Conservation (phyloP, 129 eudicot species). For the Solidago caesia region DNA sequence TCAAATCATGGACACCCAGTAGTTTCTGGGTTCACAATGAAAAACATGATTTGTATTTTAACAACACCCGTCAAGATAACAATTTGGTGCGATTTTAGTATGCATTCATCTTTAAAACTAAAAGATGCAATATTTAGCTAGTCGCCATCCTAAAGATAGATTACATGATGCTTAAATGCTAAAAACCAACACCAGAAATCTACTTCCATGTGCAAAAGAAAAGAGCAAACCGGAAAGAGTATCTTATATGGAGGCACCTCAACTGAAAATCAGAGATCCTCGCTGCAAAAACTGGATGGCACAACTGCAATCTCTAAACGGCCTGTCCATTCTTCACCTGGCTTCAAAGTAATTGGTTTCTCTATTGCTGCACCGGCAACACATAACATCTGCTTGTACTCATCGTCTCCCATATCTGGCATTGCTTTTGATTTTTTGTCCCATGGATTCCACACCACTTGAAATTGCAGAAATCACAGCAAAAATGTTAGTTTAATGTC, state of each 20-base stretch:
- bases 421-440: conserved; percentile 87
- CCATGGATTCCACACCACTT: conserved; percentile 98
- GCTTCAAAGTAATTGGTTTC: conserved; percentile 70
- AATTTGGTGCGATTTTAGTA: conserved; percentile 12
- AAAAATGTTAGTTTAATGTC: neutral
- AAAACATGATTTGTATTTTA: neutral
- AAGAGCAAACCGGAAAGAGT: conserved; percentile 14
- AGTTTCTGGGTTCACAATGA: neutral
- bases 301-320: conserved; percentile 66
- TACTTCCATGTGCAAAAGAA: conserved; percentile 30
- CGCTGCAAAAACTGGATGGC: conserved; percentile 74
- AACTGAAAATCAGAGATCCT: conserved; percentile 54
- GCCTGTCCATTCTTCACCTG: conserved; percentile 95
- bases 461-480: neutral
- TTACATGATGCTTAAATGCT: conserved; percentile 20
- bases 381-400: conserved; percentile 86
- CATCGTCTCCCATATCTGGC: conserved; percentile 83
- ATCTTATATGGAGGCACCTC: conserved; percentile 28
- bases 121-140: conserved; percentile 23
- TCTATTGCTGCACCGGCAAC: conserved; percentile 84
- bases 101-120: conserved; percentile 22
- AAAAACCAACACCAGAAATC: conserved; percentile 27
- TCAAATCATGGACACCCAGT: neutral
- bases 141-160: conserved; percentile 21
- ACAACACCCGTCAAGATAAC: conserved; percentile 13